These are phyloP conservation scores for Carex myosuroides DNA, from an alignment of 176 grass and related monocot genomes.

Conservation along the genomic window DNA sequence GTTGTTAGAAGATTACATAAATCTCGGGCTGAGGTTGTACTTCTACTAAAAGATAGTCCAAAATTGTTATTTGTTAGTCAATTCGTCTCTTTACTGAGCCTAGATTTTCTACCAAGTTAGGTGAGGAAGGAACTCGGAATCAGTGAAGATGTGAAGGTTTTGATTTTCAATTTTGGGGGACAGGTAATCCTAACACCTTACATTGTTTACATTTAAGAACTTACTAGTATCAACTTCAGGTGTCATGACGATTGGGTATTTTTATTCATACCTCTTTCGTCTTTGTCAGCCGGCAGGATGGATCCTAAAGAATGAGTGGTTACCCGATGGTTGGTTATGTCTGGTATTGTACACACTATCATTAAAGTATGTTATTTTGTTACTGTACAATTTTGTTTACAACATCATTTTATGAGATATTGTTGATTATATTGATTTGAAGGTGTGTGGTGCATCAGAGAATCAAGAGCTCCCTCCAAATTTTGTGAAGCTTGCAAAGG, in stretches of 20 bases:
- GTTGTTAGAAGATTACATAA: conserved; percentile 77
- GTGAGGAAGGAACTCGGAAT: conserved; percentile 84
- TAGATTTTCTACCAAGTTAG: conserved; percentile 33
- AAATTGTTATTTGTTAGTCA: not conserved
- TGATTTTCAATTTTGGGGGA: conserved; percentile 98
- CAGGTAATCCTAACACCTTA: conserved; percentile 42
- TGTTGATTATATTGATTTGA: conserved; percentile 22
- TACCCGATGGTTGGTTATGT: conserved; percentile 91
- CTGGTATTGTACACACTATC: conserved; percentile 47
- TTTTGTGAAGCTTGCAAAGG: conserved; percentile 91
- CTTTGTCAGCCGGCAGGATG: conserved; percentile 79
- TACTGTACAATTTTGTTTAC: not conserved
- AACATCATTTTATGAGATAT: conserved; percentile 15
- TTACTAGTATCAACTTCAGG: not conserved
- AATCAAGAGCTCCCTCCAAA: conserved; percentile 83
- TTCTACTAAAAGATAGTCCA: conserved; percentile 1
- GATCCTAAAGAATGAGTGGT: conserved; percentile 82
- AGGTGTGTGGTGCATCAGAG: conserved; percentile 96
- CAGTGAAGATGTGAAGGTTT: conserved; percentile 71
- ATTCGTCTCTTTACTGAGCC: conserved; percentile 14
- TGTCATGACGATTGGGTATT: not conserved
- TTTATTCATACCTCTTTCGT: conserved; percentile 8
- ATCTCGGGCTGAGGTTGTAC: conserved; percentile 68
- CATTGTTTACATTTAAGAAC: not conserved
- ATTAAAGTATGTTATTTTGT: conserved; percentile 1